These are phyloP conservation scores for Candida pini DNA, from an alignment of 805 yeast species.

Conservation along the genomic window DNA sequence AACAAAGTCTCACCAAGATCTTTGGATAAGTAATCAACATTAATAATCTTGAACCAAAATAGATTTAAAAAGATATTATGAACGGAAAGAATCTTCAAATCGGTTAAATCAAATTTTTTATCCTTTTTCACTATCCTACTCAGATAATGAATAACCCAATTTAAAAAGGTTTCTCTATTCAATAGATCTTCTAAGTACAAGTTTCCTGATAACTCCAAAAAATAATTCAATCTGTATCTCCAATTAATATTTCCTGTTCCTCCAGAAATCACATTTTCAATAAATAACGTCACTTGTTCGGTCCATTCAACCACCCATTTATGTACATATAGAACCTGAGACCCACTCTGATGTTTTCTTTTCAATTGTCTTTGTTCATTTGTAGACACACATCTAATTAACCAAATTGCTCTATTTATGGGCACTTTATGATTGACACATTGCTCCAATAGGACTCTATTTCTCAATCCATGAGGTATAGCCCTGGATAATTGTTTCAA, in stretches of 20 bases:
- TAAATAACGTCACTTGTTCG: slow-evolving; percentile 62
- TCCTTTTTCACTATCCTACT: slow-evolving; percentile 16
- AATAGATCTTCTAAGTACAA: slow-evolving; percentile 65
- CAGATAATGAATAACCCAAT: slow-evolving; percentile 56
- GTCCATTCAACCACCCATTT: slow-evolving; percentile 90
- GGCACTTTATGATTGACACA: slow-evolving; percentile 67
- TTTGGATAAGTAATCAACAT: slow-evolving; percentile 53
- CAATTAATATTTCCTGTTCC: slow-evolving; percentile 30
- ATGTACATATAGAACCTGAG: slow-evolving; percentile 35
- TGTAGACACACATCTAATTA: slow-evolving; percentile 79
- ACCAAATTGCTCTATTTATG: slow-evolving; percentile 80
- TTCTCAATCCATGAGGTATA: slow-evolving; percentile 86
- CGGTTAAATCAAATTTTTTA: slow-evolving; percentile 4
- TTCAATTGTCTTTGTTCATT: slow-evolving; percentile 63
- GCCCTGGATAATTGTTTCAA: slow-evolving; percentile 65
- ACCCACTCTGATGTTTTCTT: slow-evolving; percentile 32
- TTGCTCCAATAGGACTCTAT: slow-evolving; percentile 66
- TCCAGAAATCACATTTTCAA: slow-evolving; percentile 46
- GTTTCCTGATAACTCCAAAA: slow-evolving; percentile 53
- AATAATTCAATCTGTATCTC: slow-evolving; percentile 52
- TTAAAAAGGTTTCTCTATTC: slow-evolving; percentile 55
- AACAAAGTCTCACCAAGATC: slow-evolving; percentile 60
- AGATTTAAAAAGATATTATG: slow-evolving; percentile 50
- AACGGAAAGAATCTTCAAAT: slow-evolving; percentile 21
- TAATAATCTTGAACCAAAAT: slow-evolving; percentile 66